Evolutionary conservation across 1,284 basidiomycete species (phyloP), one percentile per base, ranked within the genome.

Genomic region (Sporisorium reilianum): DNA sequence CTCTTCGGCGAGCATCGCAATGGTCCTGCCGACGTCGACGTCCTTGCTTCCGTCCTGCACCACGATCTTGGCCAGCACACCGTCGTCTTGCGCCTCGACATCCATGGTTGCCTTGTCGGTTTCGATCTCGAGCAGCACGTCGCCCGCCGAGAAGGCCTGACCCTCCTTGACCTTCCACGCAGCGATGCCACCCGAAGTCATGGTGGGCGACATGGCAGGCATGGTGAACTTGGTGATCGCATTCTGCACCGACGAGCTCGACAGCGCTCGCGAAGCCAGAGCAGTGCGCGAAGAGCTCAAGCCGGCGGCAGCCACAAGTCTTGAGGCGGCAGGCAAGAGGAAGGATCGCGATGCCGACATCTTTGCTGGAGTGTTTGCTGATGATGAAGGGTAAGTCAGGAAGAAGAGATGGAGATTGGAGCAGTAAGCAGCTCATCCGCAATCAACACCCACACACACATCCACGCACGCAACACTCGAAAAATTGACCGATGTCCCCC

Each of bases 41-140:
- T 81, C 80, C 51, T 84, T 84, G 11, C 78, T 58, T 14, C 85
- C 85, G 9, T 83, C 76, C 10, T 74, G 61, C 18, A 83, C 79
- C 10, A 84, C 16, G 54, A 86, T 86, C 74, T 86, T 85, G 64
- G 83, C 86, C 67, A 87, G 79, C 16, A 86, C 66, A 36, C 86
- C 86, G 62, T 86, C 86, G 36, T 87, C 86, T 66, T 85, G 85
- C 25, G 86, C 86, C 77, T 86, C 85, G 42, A 86, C 85, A 57
- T 86, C 86, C 72, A 86, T 85, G 48, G 82, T 80, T 2, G 85
- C 85, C 72, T 82, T 84, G 70, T 83, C 79, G 41, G 80, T 82
- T 55, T 83, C 94, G 84, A 99, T 93, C 87, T 98, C 95, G 54
- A 96, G 89, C 52, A 96, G 87, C 68, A 99, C 95, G 80, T 99